A percentile compares a stretch with the other conserved stretches of the same genome.
Conservation (phyloP, 2,329 filamentous ascomycete species). For the Xylariaceae sp. region DNA sequence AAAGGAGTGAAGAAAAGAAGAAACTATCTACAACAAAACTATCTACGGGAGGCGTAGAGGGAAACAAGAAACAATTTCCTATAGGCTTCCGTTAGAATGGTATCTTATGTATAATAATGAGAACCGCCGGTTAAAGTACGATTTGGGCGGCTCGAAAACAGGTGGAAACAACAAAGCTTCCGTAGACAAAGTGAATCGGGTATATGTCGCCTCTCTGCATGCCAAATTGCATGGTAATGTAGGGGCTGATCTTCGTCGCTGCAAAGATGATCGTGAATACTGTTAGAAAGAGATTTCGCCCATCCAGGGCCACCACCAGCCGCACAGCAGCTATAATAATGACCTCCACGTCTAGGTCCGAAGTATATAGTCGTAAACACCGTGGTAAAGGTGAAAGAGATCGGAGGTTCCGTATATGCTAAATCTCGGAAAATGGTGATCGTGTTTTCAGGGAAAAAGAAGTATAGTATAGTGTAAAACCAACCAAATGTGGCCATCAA, state of each 20-base stretch:
- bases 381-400: not conserved
- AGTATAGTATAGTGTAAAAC: slow-evolving; percentile 12
- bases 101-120: slow-evolving; percentile 24
- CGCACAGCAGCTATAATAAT: not conserved
- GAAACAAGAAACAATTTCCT: not conserved
- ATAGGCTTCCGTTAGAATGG: slow-evolving; percentile 12
- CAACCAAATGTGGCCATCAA: slow-evolving; percentile 13
- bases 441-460: not conserved
- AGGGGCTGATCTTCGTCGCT: not conserved
- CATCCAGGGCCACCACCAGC: not conserved
- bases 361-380: not conserved
- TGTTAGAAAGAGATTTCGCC: not conserved
- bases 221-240: not conserved
- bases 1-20: not conserved
- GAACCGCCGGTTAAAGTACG: slow-evolving; percentile 10
- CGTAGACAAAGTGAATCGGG: not conserved
- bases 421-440: not conserved
- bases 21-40: slow-evolving; percentile 33
- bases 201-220: not conserved
- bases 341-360: not conserved
- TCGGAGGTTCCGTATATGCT: not conserved
- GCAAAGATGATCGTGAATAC: not conserved
- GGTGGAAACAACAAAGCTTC: too few relatives aligned
- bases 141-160: too few relatives aligned
- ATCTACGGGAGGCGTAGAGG: slow-evolving; percentile 15